Conservation (phyloP, 805 yeast genomes). For the Cyberlindnera japonica region DNA sequence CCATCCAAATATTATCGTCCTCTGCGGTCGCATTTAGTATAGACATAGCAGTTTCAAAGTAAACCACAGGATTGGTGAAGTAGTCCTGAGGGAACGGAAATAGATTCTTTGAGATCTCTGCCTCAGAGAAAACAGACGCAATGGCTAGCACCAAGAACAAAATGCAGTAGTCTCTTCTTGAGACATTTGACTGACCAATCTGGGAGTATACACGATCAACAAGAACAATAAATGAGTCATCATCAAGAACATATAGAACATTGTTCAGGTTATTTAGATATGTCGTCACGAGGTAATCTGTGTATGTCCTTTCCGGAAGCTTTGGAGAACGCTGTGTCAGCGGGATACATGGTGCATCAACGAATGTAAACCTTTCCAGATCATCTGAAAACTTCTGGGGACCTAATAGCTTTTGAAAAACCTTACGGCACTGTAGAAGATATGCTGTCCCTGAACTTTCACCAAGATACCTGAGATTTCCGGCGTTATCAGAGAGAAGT, state of each 20-base stretch:
- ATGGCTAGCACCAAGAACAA: slow-evolving; percentile 39
- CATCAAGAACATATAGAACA: slow-evolving; percentile 37
- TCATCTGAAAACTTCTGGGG: slow-evolving; percentile 36
- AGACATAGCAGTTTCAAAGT: slow-evolving; percentile 34
- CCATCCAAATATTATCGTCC: slow-evolving; percentile 40
- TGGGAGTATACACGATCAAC: slow-evolving; percentile 31
- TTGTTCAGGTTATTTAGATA: slow-evolving; percentile 39
- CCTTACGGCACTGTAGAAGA: slow-evolving; percentile 37
- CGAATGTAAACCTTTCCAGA: slow-evolving; percentile 34
- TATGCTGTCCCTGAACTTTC: slow-evolving; percentile 41
- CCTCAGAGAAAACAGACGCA: slow-evolving; percentile 37
- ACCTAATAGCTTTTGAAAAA: slow-evolving; percentile 33
- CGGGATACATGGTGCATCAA: slow-evolving; percentile 28
- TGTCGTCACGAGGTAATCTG: slow-evolving; percentile 30
- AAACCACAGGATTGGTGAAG: slow-evolving; percentile 30
- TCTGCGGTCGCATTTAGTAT: slow-evolving; percentile 33
- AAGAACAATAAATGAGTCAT: slow-evolving; percentile 29
- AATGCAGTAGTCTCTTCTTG: slow-evolving; percentile 31
- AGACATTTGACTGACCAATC: slow-evolving; percentile 26
- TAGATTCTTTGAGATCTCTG: slow-evolving; percentile 25
- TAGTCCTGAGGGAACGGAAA: slow-evolving; percentile 24
- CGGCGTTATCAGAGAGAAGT: slow-evolving; percentile 33
- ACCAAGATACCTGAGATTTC: slow-evolving; percentile 37
- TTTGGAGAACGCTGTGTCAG: slow-evolving; percentile 20
- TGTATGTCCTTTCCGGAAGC: slow-evolving; percentile 31